A percentile compares a stretch with the other conserved stretches of the same genome.
phyloP scores from a whole-genome alignment of 2,329 filamentous ascomycete species.

The Penicillium vulpinum region DNA sequence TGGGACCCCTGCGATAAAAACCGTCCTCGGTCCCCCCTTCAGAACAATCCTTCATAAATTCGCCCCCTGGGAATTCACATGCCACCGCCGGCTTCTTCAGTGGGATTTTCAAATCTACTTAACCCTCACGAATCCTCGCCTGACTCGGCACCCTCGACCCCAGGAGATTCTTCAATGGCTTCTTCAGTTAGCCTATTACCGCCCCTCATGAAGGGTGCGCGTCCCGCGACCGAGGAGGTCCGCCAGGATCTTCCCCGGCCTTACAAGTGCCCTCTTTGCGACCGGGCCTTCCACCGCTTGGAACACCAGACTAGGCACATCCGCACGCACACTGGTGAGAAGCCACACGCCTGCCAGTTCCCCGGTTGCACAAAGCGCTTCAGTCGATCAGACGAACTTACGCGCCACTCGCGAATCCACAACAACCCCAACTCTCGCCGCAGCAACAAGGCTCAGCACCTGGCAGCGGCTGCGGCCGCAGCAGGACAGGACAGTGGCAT shows the following conservation, averaged over 20 bases:
- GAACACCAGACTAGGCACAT: constrained; percentile 94
- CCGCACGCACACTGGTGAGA: constrained; percentile 95
- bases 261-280: constrained; percentile 98
- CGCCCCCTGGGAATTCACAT: constrained; percentile 55
- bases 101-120: constrained; percentile 74
- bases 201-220: constrained; percentile 45
- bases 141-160: constrained; percentile 22
- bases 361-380: constrained; percentile 97
- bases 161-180: constrained; percentile 41
- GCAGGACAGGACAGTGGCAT: constrained; percentile 54
- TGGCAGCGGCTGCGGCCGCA: constrained; percentile 59
- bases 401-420: constrained; percentile 95
- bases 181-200: constrained; percentile 48
- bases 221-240: constrained; percentile 60
- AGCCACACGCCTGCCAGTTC: constrained; percentile 94
- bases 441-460: constrained; percentile 77
- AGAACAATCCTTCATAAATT: neutral
- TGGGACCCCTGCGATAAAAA: constrained; percentile 23
- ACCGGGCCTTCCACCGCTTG: constrained; percentile 96
- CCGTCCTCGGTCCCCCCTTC: constrained; percentile 7
- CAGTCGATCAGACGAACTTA: constrained; percentile 93
- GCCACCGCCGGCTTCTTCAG: constrained; percentile 71
- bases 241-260: constrained; percentile 85
- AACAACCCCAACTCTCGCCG: constrained; percentile 96
- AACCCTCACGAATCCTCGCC: constrained; percentile 56